Conservation (phyloP, 805 yeast species). For the Candida methanosorbosa region DNA sequence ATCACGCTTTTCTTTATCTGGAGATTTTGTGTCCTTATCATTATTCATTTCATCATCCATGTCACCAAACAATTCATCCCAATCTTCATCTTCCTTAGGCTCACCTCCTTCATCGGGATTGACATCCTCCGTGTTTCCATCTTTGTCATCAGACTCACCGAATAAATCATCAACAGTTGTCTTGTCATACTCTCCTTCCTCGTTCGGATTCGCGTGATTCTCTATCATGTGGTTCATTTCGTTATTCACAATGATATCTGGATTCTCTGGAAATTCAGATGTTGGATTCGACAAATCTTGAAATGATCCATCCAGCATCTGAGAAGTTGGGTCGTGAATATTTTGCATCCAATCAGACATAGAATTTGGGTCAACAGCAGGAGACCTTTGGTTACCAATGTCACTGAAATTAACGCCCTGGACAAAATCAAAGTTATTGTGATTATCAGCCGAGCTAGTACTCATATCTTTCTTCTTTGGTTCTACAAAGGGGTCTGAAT, state of each 20-base stretch:
- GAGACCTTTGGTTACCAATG: too few species aligned
- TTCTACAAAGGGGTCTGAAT: too few species aligned
- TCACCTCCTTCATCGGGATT: conserved; percentile 2
- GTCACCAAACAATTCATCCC: conserved; percentile 23
- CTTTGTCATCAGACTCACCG: conserved; percentile 13
- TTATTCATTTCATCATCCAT: conserved; percentile 6
- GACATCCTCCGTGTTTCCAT: conserved; percentile 6
- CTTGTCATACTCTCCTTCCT: not conserved
- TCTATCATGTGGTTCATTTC: too few species aligned
- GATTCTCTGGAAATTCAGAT: too few species aligned
- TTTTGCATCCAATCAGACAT: conserved; percentile 1
- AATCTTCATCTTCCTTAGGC: conserved; percentile 11
- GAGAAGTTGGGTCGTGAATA: not conserved
- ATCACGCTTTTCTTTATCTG: conserved; percentile 5
- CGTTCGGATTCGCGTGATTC: not conserved
- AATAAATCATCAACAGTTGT: conserved; percentile 16
- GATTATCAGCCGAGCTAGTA: too few species aligned
- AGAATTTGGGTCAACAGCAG: too few species aligned
- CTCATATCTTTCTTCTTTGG: too few species aligned
- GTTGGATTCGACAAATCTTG: too few species aligned
- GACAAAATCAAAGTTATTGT: too few species aligned
- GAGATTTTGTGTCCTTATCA: conserved; percentile 3
- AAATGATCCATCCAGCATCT: not conserved
- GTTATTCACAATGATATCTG: too few species aligned
- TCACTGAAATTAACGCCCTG: too few species aligned